A percentile compares a stretch with the other conserved stretches of the same genome.
Conservation (phyloP, 768 basidiomycete genomes). For the Tylopilus sp. region DNA sequence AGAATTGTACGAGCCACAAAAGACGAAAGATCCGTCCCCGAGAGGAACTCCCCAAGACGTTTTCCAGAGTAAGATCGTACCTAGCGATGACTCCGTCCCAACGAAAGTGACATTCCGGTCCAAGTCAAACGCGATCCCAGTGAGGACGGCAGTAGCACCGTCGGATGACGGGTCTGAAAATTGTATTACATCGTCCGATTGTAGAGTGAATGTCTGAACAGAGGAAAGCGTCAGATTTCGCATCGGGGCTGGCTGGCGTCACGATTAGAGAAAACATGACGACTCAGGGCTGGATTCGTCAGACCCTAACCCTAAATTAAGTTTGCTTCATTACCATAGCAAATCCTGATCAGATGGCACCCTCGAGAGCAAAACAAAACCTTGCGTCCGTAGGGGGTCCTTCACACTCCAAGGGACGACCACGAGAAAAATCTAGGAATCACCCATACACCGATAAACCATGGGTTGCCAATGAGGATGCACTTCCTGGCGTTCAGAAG, state of each 20-base stretch:
- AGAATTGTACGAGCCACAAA: constrained; percentile 22
- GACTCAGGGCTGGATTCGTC: neutral
- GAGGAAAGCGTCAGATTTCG: constrained; percentile 53
- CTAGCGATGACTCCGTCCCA: constrained; percentile 57
- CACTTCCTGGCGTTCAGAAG: constrained; percentile 72
- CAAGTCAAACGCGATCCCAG: constrained; percentile 54
- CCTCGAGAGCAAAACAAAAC: constrained; percentile 11
- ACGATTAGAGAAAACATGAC: neutral
- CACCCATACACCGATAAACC: constrained; percentile 13
- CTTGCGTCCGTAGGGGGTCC: constrained; percentile 1
- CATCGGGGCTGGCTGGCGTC: constrained; percentile 35
- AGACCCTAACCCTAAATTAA: constrained; percentile 19
- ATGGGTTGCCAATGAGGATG: constrained; percentile 10
- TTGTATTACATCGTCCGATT: constrained; percentile 10
- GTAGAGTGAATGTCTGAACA: constrained; percentile 15
- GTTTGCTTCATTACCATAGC: neutral
- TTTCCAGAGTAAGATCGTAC: constrained; percentile 60
- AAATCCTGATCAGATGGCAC: constrained; percentile 13
- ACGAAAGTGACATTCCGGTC: constrained; percentile 61
- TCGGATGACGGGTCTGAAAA: constrained; percentile 17
- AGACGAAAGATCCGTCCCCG: constrained; percentile 11
- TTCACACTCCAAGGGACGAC: constrained; percentile 11
- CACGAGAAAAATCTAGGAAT: constrained; percentile 10
- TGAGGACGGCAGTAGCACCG: constrained; percentile 34
- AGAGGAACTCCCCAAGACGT: constrained; percentile 11